Evolutionary conservation across 208 protist species (phyloP), one percentile per base, ranked within the genome.

Genomic region (Leishmania gerbilli): DNA sequence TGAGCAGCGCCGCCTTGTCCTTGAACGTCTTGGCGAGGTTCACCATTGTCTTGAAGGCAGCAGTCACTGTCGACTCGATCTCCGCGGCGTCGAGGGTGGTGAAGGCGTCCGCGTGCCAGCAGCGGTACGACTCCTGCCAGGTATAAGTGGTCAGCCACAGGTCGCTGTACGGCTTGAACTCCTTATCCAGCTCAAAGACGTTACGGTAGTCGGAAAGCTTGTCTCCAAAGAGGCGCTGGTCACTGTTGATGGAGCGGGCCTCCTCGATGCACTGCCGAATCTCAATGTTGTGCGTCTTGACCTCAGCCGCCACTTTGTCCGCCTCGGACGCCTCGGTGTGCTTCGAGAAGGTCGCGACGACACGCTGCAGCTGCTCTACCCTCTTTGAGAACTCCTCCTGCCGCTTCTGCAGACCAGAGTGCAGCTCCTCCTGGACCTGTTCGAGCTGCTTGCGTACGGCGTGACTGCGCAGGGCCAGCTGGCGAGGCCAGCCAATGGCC

Each of bases 81-180:
- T 97, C 91, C n/a, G 98, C 93, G 11, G 97, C 92, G 82, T 99
- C 95, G 45, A 99, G 91, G 11, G 93, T 91, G 58, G 92, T 90
- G 84, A 99, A 99, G 42, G 96, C 91, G 69, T 98, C 97, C n/a
- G 89, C 90, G 90, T 98, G 91, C 98, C 98, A 99, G 78, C 92
- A 87, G 51, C 97, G 86, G 75, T 98, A 93, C 77, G 91, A 98
- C 78, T 98, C 92, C 80, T 96, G 90, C 98, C 98, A 99, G 17
- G 95, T 92, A 87, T 96, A 95, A 19, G 98, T 95, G 2, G 98
- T 99, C 71, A 98, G 86, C 98, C 98, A 99, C 51, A 99, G 88
- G 67, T 98, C 93, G 77, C 96, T 96, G 81, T 98, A 99, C 37
- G 98, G 98, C 91, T 99, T 98, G 85, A 99, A 99, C 81, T 99